Percentiles rank a stretch among this genome's conserved stretches.
These are phyloP conservation scores for Emericellopsis terricola DNA, from an alignment of 495 filamentous ascomycete species.

Conservation along the genomic window DNA sequence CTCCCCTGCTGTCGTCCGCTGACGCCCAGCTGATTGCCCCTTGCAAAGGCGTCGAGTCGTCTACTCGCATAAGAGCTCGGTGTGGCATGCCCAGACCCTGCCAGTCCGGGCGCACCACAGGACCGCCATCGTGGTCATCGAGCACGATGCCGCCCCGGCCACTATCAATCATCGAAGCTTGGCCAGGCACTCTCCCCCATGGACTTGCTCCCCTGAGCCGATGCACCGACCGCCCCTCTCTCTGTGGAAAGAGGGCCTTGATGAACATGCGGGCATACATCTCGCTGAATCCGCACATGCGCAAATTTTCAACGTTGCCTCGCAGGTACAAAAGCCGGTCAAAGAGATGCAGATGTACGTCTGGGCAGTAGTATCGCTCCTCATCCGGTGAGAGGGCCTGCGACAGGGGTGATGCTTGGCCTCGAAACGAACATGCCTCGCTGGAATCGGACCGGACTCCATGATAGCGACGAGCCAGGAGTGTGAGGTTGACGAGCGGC, in stretches of 20 bases:
- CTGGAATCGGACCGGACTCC: no score
- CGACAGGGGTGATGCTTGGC: no score
- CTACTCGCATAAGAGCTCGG: no score
- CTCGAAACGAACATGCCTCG: no score
- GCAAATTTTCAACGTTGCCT: slow-evolving; percentile 6
- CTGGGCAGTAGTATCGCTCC: slow-evolving; percentile 3
- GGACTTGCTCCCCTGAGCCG: neutral
- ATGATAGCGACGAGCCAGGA: no score
- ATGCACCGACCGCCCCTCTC: neutral
- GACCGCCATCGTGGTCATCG: slow-evolving; percentile 1
- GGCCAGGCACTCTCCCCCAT: slow-evolving; percentile 2
- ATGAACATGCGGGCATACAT: slow-evolving; percentile 7
- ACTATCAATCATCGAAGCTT: slow-evolving; percentile 1
- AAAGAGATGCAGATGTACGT: slow-evolving; percentile 7
- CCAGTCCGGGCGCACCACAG: neutral
- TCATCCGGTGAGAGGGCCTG: no score
- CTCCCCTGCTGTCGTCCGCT: neutral
- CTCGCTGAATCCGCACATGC: slow-evolving; percentile 9
- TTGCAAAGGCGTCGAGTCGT: neutral
- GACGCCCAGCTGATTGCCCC: neutral
- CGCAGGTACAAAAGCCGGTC: slow-evolving; percentile 8
- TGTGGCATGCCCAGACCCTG: no score
- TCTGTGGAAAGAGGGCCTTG: slow-evolving; percentile 3
- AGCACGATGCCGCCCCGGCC: neutral
- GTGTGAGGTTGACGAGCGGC: no score